Percentiles rank a stretch among this genome's conserved stretches.
phyloP scores from a whole-genome alignment of 352 stramenopile genomes.

The Globisporangium orthogonon region DNA sequence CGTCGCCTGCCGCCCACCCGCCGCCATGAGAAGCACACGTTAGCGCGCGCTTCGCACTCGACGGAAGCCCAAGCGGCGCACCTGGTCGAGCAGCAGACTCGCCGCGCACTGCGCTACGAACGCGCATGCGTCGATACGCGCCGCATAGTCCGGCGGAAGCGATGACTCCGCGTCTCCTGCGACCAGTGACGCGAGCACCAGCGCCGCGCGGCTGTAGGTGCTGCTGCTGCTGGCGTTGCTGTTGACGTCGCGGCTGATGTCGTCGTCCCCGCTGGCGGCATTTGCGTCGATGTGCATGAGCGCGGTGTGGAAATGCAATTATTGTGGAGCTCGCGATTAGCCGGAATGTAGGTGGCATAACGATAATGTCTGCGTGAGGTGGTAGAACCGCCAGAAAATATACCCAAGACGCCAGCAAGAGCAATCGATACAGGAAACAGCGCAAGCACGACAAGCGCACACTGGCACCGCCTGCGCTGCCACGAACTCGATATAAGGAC shows the following conservation, averaged over 20 bases:
- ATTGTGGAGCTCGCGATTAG: too few species aligned
- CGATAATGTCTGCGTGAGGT: too few species aligned
- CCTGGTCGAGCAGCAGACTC: slow-evolving; percentile 14
- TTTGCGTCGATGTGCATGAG: too few species aligned
- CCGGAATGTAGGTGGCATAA: too few species aligned
- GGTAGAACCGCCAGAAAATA: too few species aligned
- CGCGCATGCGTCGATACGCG: slow-evolving; percentile 6
- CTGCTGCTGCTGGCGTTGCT: background rate
- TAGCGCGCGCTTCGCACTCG: background rate
- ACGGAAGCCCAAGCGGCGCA: background rate
- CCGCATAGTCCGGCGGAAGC: background rate
- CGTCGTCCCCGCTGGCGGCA: too few species aligned
- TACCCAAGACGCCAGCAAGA: too few species aligned
- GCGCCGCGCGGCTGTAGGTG: background rate
- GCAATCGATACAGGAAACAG: too few species aligned
- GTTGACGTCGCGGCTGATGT: background rate
- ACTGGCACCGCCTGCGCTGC: too few species aligned
- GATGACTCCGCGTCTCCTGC: background rate
- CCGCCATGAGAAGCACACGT: background rate
- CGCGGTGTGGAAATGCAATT: too few species aligned
- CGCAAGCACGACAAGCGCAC: too few species aligned
- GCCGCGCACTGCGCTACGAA: slow-evolving; percentile 9
- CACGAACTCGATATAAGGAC: too few species aligned
- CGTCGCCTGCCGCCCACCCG: slow-evolving; percentile 2
- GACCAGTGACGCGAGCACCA: background rate